Evolutionary conservation across 768 basidiomycete genomes (phyloP).

Genomic region (Boletus tylopilopsis): DNA sequence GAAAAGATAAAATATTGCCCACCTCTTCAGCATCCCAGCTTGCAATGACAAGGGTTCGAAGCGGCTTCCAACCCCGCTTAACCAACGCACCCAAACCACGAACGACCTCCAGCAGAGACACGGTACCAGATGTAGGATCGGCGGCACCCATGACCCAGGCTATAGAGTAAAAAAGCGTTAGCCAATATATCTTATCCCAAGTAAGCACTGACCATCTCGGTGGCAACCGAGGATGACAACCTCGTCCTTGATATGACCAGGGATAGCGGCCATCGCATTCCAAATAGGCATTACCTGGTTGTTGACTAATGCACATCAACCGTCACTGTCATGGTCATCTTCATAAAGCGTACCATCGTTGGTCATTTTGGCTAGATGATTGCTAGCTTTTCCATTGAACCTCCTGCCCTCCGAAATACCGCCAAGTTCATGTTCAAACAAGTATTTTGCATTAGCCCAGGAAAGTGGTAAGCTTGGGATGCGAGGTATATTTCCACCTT

Average conservation of each 20-base stretch:
- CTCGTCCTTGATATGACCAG: slow-evolving; percentile 79
- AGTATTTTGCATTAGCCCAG: slow-evolving; percentile 75
- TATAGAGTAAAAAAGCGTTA: slow-evolving; percentile 8
- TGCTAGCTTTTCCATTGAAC: slow-evolving; percentile 50
- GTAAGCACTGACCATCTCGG: slow-evolving; percentile 62
- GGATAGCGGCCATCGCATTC: slow-evolving; percentile 84
- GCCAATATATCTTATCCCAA: neutral
- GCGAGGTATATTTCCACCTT: slow-evolving; percentile 56
- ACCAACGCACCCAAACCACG: slow-evolving; percentile 49
- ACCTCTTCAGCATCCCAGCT: slow-evolving; percentile 80
- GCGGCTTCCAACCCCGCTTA: slow-evolving; percentile 57
- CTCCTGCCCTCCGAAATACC: slow-evolving; percentile 35
- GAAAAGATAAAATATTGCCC: slow-evolving; percentile 1
- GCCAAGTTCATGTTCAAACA: slow-evolving; percentile 54
- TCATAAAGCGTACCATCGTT: slow-evolving; percentile 45
- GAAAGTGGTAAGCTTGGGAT: slow-evolving; percentile 88
- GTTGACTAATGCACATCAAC: slow-evolving; percentile 47
- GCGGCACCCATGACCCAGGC: slow-evolving; percentile 46
- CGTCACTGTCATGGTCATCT: neutral
- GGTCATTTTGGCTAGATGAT: slow-evolving; percentile 43
- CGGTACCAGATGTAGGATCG: slow-evolving; percentile 56
- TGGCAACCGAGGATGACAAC: slow-evolving; percentile 84
- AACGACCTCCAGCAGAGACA: slow-evolving; percentile 51
- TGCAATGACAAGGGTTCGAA: slow-evolving; percentile 67
- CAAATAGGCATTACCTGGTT: slow-evolving; percentile 83